Evolutionary conservation across 2,329 filamentous ascomycete species (phyloP), one percentile per base, ranked within the genome.

Genomic region (Penicillium sp.): DNA sequence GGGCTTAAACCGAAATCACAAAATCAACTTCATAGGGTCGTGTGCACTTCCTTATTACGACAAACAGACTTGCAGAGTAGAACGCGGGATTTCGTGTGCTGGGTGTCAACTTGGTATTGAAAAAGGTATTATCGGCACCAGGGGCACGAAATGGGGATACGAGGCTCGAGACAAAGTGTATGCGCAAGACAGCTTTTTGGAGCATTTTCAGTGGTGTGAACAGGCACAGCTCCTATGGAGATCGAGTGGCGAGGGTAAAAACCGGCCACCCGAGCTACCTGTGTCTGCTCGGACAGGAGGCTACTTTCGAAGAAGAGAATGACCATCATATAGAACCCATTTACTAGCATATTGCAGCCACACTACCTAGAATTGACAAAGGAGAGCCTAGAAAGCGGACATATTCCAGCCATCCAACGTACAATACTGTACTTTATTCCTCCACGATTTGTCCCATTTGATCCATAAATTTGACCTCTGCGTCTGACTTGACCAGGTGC

Each of bases 31-130:
- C 25, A 58, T 60, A 47, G 61, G 52, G 15, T 55, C 59, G n/a
- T 60, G 51, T 55, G 61, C 61, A 50, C 54, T 63, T 10, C 61
- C 54, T 52, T 60, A 58, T 50, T 60, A 60, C 38, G 52, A 63
- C 6, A 56, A 53, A 34, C 39, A 50, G 43, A 61, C 57, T 53
- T 43, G 54, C 5, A 50, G 23, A 21, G 51, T 55, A 34, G 58
- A 60, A 50, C 47, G 19, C 47, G 58, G 50, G 40, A 41, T 58
- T 27, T 60, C 54, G 36, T 58, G 55, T 55, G 58, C 48, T 40
- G 55, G 58, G 19, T 60, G 55, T 43, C 58, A 58, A 50, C 55
- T 60, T 53, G 48, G 31, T 55, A 52, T 60, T 50, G 51, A 60
- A 51, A 60, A 56, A 40, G 44, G 49, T 53, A 60, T 60, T 27